Base-by-base conservation (phyloP, 2,329 filamentous ascomycete genomes). In the Aspergillus ibericus region DNA sequence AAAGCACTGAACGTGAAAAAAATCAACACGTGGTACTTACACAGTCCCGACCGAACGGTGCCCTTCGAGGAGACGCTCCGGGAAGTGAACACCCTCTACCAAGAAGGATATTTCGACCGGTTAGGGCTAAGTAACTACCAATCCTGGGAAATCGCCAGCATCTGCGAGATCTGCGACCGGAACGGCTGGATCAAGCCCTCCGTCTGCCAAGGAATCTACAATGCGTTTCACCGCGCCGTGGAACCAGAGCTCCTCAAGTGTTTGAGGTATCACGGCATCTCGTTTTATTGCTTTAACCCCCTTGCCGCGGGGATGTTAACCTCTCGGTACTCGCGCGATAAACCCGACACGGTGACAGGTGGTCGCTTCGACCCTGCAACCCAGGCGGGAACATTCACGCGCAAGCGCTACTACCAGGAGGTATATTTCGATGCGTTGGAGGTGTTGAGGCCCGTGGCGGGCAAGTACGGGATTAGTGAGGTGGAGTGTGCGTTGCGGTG, bases 141-240 rank as follows among this genome's bases (percentile, higher is more conserved):
- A 66, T 67, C 77, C 0, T 78, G 75, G 71, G 79, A 83, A 62
- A 78, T 82, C 0, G 77, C 78, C 0, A 71, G 78, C 59, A 79
- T 83, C 29, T 77, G 75, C 59, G 77, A 80, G 63, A 71, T 81
- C 5, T 81, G 79, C 66, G 66, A 70, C 1, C 59, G 63, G 25
- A 71, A 80, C 49, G 76, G 72, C 10, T 82, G 75, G 73, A 68
- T 76, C 38, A 70, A 69, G 59, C 80, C 80, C 0, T 68, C 64
- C 5, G 78, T 80, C 9, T 82, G 81, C 60, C 80, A 82, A 58
- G 80, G 80, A 7, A 63, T 77, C 3, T 80, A 79, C 61, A 75
- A 78, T 55, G 69, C 72, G 0, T 57, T 79, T 4, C 63, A 71
- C 47, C 69, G 78, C 1, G 66, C 66, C 1, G 70, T 77, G 3